These are phyloP conservation scores for Juglanconis sp. DNA, from an alignment of 2,329 filamentous ascomycete species.

Conservation along the genomic window DNA sequence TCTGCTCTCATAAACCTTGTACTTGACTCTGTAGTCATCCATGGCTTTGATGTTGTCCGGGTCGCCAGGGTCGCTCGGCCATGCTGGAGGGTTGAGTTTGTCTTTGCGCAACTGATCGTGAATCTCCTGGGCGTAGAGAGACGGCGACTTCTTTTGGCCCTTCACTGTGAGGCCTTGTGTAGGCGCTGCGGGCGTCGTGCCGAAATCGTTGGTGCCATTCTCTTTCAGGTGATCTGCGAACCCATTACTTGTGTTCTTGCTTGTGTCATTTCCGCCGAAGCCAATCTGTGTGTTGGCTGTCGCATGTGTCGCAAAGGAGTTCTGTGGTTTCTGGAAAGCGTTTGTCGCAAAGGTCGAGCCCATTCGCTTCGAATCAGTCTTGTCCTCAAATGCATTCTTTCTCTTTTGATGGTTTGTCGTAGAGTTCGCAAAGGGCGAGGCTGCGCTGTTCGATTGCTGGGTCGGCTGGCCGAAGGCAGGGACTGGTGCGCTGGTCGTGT, in stretches of 20 bases:
- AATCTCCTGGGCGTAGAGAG: constrained; percentile 47
- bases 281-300: background rate
- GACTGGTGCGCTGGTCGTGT: background rate
- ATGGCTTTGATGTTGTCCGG: constrained; percentile 48
- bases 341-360: constrained; percentile 3
- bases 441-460: background rate
- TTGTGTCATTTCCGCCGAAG: constrained; percentile 9
- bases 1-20: constrained; percentile 55
- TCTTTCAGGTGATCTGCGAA: constrained; percentile 10
- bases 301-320: background rate
- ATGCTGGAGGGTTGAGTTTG: constrained; percentile 50
- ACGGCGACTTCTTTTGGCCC: constrained; percentile 19
- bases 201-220: constrained; percentile 4
- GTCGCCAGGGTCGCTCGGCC: constrained; percentile 54
- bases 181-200: constrained; percentile 3
- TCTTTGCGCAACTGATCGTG: constrained; percentile 52
- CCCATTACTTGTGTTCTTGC: constrained; percentile 12
- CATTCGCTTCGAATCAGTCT: constrained; percentile 3
- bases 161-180: background rate
- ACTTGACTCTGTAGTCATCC: constrained; percentile 52
- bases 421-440: background rate
- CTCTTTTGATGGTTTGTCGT: constrained; percentile 9
- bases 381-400: constrained; percentile 16
- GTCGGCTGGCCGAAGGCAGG: background rate
- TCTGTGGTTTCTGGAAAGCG: constrained; percentile 6